Conservation (phyloP, 495 filamentous ascomycete species). For the Acidomyces sp. region DNA sequence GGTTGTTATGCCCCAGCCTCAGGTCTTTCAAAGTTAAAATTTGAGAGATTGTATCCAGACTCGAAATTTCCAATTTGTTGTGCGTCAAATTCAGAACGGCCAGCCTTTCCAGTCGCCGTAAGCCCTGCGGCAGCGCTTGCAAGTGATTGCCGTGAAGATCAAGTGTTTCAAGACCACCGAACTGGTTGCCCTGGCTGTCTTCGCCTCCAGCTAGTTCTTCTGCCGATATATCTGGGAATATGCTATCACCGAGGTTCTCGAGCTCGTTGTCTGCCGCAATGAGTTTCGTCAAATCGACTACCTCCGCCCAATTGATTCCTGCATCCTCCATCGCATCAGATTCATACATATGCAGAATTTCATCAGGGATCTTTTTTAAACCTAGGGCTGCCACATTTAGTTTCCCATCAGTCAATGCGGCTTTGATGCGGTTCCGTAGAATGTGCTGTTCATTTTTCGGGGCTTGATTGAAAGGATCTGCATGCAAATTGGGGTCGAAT, state of each 20-base stretch:
- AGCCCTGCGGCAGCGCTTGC: constrained; percentile 53
- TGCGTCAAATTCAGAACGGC: constrained; percentile 74
- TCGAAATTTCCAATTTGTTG: constrained; percentile 60
- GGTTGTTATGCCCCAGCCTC: constrained; percentile 63
- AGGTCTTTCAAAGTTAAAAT: constrained; percentile 62
- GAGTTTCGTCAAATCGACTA: constrained; percentile 79
- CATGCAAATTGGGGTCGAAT: constrained; percentile 23
- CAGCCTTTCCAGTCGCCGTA: constrained; percentile 57
- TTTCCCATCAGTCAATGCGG: constrained; percentile 64
- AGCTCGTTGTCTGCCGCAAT: constrained; percentile 89
- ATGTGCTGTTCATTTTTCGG: constrained; percentile 36
- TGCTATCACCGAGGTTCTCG: constrained; percentile 50
- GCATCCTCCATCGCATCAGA: constrained; percentile 34
- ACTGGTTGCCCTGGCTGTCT: constrained; percentile 57
- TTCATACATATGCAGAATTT: constrained; percentile 84
- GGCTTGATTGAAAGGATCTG: constrained; percentile 29
- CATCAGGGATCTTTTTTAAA: constrained; percentile 63
- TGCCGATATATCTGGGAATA: constrained; percentile 63
- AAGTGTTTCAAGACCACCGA: constrained; percentile 67
- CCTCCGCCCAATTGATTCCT: constrained; percentile 72
- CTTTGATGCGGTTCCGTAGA: constrained; percentile 59
- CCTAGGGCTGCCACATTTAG: constrained; percentile 84
- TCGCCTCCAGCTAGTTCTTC: constrained; percentile 39
- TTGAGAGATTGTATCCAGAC: constrained; percentile 58
- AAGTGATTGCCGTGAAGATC: constrained; percentile 82